A percentile compares a stretch with the other conserved stretches of the same genome.
Conservation (phyloP, 352 stramenopile genomes). For the Elongisporangium anandrum region DNA sequence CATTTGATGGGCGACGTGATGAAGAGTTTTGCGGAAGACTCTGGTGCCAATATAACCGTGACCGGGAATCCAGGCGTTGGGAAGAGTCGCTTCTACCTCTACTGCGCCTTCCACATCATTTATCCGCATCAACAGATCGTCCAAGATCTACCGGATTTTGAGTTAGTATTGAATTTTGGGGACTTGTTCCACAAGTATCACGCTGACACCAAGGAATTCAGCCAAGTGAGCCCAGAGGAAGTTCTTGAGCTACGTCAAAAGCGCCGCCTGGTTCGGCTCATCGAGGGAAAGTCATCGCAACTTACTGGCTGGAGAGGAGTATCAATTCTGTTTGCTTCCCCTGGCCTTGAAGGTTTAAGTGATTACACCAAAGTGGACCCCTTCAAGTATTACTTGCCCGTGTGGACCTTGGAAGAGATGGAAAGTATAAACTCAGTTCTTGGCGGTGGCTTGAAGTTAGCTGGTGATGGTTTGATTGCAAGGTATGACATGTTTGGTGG, state of each 20-base stretch:
- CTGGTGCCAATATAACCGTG: too few relatives aligned
- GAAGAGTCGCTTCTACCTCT: too few relatives aligned
- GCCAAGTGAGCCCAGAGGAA: too few relatives aligned
- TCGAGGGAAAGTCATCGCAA: constrained; percentile 3
- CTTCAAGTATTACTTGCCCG: not conserved
- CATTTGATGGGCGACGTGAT: not conserved
- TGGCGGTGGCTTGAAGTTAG: not conserved
- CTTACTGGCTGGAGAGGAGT: constrained; percentile 14
- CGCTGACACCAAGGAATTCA: too few relatives aligned
- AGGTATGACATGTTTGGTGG: constrained; percentile 1
- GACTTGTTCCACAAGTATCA: too few relatives aligned
- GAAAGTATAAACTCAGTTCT: not conserved
- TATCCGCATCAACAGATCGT: too few relatives aligned
- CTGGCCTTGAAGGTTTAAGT: not conserved
- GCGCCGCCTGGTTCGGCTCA: not conserved
- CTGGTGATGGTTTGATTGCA: not conserved
- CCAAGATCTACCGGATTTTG: too few relatives aligned
- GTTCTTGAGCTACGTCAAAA: not conserved
- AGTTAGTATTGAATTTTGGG: too few relatives aligned
- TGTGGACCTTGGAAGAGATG: not conserved
- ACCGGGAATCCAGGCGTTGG: too few relatives aligned
- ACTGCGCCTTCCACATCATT: too few relatives aligned
- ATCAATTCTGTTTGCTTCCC: constrained; percentile 17
- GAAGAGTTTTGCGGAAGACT: not conserved
- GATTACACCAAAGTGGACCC: not conserved